phyloP scores from a whole-genome alignment of 208 protist species.

The Endotrypanum monterogeii region DNA sequence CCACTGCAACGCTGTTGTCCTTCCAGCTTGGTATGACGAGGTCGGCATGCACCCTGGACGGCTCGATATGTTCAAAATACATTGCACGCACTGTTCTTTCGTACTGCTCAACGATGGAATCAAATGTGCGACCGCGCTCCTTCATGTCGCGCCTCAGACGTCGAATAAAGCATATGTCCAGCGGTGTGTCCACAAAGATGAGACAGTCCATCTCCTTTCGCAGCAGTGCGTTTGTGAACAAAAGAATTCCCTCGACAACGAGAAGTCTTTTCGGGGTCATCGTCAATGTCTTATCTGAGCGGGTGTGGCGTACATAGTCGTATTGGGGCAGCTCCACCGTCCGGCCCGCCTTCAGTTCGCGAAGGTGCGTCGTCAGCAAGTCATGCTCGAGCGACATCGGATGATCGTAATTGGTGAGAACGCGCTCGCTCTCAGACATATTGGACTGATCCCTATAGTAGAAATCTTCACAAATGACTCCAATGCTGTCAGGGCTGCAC shows the following conservation, averaged over 20 bases:
- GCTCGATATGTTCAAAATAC: slow-evolving; percentile 80
- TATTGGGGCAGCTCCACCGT: slow-evolving; percentile 89
- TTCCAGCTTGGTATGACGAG: slow-evolving; percentile 88
- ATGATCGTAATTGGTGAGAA: slow-evolving; percentile 48
- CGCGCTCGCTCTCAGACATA: slow-evolving; percentile 26
- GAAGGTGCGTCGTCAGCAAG: slow-evolving; percentile 53
- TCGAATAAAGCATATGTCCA: slow-evolving; percentile 83
- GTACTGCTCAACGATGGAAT: slow-evolving; percentile 87
- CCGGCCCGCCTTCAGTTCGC: slow-evolving; percentile 57
- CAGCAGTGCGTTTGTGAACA: slow-evolving; percentile 65
- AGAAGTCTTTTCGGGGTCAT: slow-evolving; percentile 81
- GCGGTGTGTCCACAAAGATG: slow-evolving; percentile 91
- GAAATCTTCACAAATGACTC: slow-evolving; percentile 80
- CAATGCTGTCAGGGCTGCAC: slow-evolving; percentile 56
- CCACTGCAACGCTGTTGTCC: slow-evolving; percentile 83
- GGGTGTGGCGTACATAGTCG: slow-evolving; percentile 87
- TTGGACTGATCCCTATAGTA: slow-evolving; percentile 75
- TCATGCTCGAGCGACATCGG: slow-evolving; percentile 88
- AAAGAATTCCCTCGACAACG: slow-evolving; percentile 92
- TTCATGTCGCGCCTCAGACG: slow-evolving; percentile 80
- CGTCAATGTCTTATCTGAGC: slow-evolving; percentile 25
- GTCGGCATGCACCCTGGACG: slow-evolving; percentile 77
- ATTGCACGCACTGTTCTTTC: slow-evolving; percentile 88
- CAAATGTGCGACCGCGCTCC: slow-evolving; percentile 78
- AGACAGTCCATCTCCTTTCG: slow-evolving; percentile 78